Conservation (phyloP, 2,329 filamentous ascomycete species). For the Ophiostoma ips region DNA sequence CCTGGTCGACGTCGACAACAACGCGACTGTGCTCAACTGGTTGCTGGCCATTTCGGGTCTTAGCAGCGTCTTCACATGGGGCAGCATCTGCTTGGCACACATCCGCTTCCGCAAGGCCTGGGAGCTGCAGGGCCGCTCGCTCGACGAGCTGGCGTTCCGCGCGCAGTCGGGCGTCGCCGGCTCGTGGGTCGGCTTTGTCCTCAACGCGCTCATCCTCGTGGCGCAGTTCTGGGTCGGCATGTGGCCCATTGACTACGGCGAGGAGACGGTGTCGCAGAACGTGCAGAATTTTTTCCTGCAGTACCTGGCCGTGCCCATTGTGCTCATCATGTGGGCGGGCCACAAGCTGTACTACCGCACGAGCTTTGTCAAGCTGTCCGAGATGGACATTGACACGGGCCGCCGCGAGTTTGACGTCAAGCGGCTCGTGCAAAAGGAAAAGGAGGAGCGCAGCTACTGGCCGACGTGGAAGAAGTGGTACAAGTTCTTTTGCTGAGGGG, state of each 20-base stretch:
- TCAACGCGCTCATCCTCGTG: constrained; percentile 63
- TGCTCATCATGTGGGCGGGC: constrained; percentile 50
- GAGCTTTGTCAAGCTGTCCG: constrained; percentile 46
- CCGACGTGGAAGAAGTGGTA: constrained; percentile 65
- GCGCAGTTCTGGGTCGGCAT: constrained; percentile 84
- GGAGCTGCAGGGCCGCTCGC: constrained; percentile 51
- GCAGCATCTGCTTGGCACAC: constrained; percentile 75
- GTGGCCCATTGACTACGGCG: constrained; percentile 51
- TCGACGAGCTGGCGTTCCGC: constrained; percentile 66
- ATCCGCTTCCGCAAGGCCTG: constrained; percentile 84
- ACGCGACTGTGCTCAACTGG: constrained; percentile 60
- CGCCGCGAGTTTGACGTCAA: constrained; percentile 72
- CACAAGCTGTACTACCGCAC: constrained; percentile 70
- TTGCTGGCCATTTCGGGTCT: constrained; percentile 61
- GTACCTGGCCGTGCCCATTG: constrained; percentile 57
- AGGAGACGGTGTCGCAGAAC: constrained; percentile 29
- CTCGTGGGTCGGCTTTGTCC: constrained; percentile 63
- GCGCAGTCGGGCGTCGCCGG: constrained; percentile 68
- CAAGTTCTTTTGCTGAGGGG: constrained; percentile 52
- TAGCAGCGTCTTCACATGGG: constrained; percentile 67
- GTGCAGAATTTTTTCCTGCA: constrained; percentile 58
- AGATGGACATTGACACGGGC: constrained; percentile 82
- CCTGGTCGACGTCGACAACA: constrained; percentile 50
- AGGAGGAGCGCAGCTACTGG: constrained; percentile 57
- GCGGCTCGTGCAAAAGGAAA: constrained; percentile 65